Conservation (phyloP, 495 filamentous ascomycete genomes). For the Cairneyella variabilis region DNA sequence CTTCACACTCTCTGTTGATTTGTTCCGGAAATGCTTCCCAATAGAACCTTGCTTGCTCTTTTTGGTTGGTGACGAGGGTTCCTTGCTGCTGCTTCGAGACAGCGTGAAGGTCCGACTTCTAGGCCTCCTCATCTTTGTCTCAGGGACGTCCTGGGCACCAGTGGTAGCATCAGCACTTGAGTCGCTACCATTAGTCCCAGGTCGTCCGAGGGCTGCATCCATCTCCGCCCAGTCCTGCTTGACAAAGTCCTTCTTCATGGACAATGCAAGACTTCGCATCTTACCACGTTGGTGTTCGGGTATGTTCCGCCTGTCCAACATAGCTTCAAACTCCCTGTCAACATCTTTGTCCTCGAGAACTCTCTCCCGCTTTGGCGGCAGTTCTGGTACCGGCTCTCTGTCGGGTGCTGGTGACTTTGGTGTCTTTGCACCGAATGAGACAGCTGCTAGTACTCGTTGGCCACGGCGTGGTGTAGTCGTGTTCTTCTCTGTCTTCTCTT, state of each 20-base stretch:
- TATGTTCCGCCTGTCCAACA: slow-evolving; percentile 82
- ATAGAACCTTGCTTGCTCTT: slow-evolving; percentile 42
- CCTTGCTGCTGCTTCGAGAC: slow-evolving; percentile 54
- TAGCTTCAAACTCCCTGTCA: slow-evolving; percentile 58
- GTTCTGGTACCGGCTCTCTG: slow-evolving; percentile 41
- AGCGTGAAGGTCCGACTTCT: slow-evolving; percentile 77
- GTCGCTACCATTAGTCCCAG: slow-evolving; percentile 25
- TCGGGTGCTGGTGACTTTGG: slow-evolving; percentile 2
- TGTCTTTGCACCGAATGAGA: slow-evolving; percentile 45
- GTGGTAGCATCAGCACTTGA: slow-evolving; percentile 30
- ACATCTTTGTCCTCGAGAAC: slow-evolving; percentile 29
- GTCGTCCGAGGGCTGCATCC: slow-evolving; percentile 31
- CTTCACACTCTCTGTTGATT: slow-evolving; percentile 48
- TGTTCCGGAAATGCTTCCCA: slow-evolving; percentile 45
- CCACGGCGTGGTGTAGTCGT: slow-evolving; percentile 31
- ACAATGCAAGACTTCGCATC: slow-evolving; percentile 83
- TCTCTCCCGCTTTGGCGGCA: no score
- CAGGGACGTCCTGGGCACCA: slow-evolving; percentile 9
- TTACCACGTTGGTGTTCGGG: slow-evolving; percentile 89
- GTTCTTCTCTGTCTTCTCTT: no score
- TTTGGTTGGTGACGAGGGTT: slow-evolving; percentile 60
- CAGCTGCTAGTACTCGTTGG: slow-evolving; percentile 61
- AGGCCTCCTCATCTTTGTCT: slow-evolving; percentile 47
- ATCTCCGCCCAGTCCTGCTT: slow-evolving; percentile 76
- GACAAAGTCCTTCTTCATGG: slow-evolving; percentile 94